phyloP scores from a whole-genome alignment of 2,329 filamentous ascomycete species.

The Xylariales sp. region DNA sequence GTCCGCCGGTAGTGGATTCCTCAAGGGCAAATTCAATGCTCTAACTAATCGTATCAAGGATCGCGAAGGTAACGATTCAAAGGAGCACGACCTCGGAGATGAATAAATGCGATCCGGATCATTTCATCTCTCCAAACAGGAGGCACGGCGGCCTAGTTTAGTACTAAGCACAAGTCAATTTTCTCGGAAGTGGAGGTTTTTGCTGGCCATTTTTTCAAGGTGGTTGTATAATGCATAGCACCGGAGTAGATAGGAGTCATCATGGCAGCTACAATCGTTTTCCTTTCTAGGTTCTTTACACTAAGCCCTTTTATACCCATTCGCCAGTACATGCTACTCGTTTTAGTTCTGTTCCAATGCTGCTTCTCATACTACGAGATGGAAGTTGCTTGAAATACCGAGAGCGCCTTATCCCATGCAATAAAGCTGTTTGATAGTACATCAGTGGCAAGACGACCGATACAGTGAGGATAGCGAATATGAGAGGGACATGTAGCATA shows the following conservation, averaged over 20 bases:
- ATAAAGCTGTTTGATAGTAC: not conserved
- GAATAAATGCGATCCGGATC: conserved; percentile 33
- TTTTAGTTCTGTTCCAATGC: conserved; percentile 9
- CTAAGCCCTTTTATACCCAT: not conserved
- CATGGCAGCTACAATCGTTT: conserved; percentile 20
- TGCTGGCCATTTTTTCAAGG: conserved; percentile 5
- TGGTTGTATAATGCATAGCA: conserved; percentile 31
- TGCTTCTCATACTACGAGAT: not conserved
- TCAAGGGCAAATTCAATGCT: conserved; percentile 54
- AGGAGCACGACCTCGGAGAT: conserved; percentile 31
- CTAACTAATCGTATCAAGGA: conserved; percentile 46
- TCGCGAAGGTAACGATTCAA: conserved; percentile 38
- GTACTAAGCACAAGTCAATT: not conserved
- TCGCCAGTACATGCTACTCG: conserved; percentile 8
- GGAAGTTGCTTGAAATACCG: not conserved
- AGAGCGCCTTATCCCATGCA: not conserved
- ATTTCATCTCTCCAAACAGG: conserved; percentile 6
- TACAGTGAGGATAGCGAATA: not conserved
- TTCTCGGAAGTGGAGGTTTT: not conserved
- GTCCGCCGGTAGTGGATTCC: conserved; percentile 49
- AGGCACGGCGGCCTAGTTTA: not conserved
- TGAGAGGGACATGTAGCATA: conserved; percentile 6
- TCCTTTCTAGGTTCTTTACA: not conserved
- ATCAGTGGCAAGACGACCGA: not conserved
- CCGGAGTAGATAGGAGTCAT: conserved; percentile 27